Conservation (phyloP, 495 filamentous ascomycete species). For the Penicillium silybi region DNA sequence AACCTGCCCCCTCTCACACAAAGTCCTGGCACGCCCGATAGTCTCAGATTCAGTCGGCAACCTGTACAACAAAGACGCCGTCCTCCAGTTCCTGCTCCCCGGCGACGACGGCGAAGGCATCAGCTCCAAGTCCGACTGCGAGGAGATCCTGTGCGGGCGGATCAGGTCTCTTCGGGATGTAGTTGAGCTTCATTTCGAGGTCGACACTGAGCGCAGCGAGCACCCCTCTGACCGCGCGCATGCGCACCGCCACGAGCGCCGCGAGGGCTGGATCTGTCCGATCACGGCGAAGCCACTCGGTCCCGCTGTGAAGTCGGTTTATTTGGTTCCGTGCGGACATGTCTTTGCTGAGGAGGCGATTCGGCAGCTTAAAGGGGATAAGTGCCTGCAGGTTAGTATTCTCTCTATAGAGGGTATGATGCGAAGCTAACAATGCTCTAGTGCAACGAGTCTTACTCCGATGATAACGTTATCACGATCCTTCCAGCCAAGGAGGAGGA, state of each 20-base stretch:
- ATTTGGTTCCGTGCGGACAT: conserved; percentile 93
- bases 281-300: conserved; percentile 85
- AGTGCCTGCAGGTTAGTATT: conserved; percentile 54
- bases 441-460: conserved; percentile 72
- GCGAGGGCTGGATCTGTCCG: conserved; percentile 74
- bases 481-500: conserved; percentile 68
- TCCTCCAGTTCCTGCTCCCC: conserved; percentile 76
- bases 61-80: conserved; percentile 92
- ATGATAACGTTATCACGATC: conserved; percentile 79
- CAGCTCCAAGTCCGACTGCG: conserved; percentile 55
- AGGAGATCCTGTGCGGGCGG: conserved; percentile 61
- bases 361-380: conserved; percentile 65
- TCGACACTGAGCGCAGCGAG: conserved; percentile 40
- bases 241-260: conserved; percentile 36
- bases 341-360: conserved; percentile 84
- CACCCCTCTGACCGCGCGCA: conserved; percentile 23
- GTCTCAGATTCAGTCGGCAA: conserved; percentile 83
- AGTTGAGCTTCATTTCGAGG: conserved; percentile 79
- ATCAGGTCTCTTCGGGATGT: conserved; percentile 84
- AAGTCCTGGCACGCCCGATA: conserved; percentile 63
- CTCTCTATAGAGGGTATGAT: background rate
- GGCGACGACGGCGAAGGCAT: conserved; percentile 51
- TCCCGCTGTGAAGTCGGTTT: conserved; percentile 73
- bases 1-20: conserved; percentile 78
- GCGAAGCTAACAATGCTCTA: conserved; percentile 2